Base-by-base conservation (phyloP, 371 early-diverging fungal genomes). In the Mucor racemosus region DNA sequence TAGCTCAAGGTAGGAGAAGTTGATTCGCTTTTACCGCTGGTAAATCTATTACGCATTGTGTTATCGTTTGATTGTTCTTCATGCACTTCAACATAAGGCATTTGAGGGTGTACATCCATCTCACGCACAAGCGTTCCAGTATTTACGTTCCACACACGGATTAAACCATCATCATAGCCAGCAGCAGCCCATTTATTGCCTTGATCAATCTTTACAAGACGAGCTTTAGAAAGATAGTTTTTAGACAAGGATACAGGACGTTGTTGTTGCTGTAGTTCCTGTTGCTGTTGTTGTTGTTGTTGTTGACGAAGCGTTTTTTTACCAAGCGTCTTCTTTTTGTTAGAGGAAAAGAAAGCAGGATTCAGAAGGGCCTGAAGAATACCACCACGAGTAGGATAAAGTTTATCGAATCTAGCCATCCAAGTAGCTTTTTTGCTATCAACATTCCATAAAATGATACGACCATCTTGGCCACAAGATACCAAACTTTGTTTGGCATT, bases 401-500 rank as follows among this genome's bases (percentile, higher is more conserved):
- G 15, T 34, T 55, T 62, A 53, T 78, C 78, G 0, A 78, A 34
- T 10, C 78, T 42, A 6, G 76, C 73, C 31, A 73, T 55, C 78
- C 78, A 78, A 1, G 65, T 62, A 10, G 73, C 69, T 17, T 71
- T 65, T 10, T 48, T 31, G 7, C 58, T 58, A 11, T 75, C 70
- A 4, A 39, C 39, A 36, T 67, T 44, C 78, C 78, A 78, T 6
- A 78, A 58, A 10, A 78, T 62, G 21, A 78, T 40, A 7, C 74
- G 65, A 14, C 78, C 78, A 48, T 78, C 78, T 19, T 73, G 76
- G 17, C 76, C 76, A 39, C 68, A 67, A 7, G 78, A 75, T 0
- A 78, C 69, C 10, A 78, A 21, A 4, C 69, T 73, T 7, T 71
- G 67, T 17, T 71, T 66, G 1, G 71, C 61, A 58, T 71, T 78